These are phyloP conservation scores for Calonectria pseudoturangicola DNA, from an alignment of 2,329 filamentous ascomycete genomes.

Conservation along the genomic window DNA sequence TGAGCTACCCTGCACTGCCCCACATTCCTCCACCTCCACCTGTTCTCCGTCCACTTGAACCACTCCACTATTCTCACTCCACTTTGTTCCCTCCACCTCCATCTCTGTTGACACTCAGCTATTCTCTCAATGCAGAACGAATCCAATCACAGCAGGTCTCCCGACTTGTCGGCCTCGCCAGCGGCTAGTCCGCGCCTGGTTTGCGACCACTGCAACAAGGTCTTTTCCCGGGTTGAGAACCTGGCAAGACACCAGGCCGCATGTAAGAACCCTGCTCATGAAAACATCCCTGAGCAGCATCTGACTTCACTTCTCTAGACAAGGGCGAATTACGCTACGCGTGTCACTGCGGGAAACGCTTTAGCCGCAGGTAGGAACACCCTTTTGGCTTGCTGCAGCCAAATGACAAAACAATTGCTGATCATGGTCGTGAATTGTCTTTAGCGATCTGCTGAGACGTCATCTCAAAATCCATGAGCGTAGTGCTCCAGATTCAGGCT, in stretches of 20 bases:
- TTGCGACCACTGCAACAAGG: slow-evolving; percentile 25
- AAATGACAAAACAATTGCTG: background rate
- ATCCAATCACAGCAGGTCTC: background rate
- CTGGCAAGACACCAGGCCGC: slow-evolving; percentile 22
- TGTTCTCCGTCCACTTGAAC: background rate
- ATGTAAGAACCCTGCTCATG: background rate
- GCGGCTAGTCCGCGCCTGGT: slow-evolving; percentile 9
- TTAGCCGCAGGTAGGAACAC: slow-evolving; percentile 14
- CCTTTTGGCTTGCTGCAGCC: background rate
- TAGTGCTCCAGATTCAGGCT: background rate
- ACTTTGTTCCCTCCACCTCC: slow-evolving; percentile 22
- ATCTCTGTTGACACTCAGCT: background rate
- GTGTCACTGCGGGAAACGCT: slow-evolving; percentile 21
- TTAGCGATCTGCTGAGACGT: slow-evolving; percentile 7
- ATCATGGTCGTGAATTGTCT: background rate
- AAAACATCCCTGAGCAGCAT: background rate
- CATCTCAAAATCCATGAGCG: slow-evolving; percentile 20
- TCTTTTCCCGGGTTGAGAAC: slow-evolving; percentile 22
- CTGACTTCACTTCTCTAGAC: background rate
- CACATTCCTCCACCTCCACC: background rate
- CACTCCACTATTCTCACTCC: slow-evolving; percentile 10
- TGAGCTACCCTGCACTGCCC: slow-evolving; percentile 1
- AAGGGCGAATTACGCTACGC: slow-evolving; percentile 20
- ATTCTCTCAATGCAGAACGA: slow-evolving; percentile 1
- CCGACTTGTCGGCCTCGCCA: background rate